Evolutionary conservation across 1,139 yeast genomes (phyloP).

Genomic region (Nakaseomyces uthaithaninus): DNA sequence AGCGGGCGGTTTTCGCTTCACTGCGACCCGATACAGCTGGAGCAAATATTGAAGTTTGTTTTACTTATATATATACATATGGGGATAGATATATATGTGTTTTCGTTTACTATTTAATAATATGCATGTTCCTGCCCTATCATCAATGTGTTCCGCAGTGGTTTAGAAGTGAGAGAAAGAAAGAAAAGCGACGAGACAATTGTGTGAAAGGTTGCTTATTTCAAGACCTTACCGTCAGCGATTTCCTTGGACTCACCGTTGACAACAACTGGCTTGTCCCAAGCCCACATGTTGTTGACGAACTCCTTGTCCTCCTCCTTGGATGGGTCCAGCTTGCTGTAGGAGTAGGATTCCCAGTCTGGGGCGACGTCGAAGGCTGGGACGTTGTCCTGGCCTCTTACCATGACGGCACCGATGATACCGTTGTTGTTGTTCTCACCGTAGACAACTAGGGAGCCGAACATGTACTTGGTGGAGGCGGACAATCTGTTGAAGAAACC

Average conservation of each 20-base stretch:
- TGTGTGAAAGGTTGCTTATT: constrained; percentile 36
- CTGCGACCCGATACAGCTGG: too few species aligned
- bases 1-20: too few species aligned
- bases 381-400: constrained; percentile 84
- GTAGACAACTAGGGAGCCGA: constrained; percentile 88
- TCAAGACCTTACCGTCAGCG: constrained; percentile 77
- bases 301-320: constrained; percentile 55
- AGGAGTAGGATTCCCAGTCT: constrained; percentile 85
- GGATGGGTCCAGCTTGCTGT: constrained; percentile 57
- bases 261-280: constrained; percentile 65
- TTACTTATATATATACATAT: too few species aligned
- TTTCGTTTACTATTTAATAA: too few species aligned
- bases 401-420: constrained; percentile 87
- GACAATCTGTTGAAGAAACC: constrained; percentile 96
- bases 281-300: constrained; percentile 67
- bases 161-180: constrained; percentile 6
- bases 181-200: not conserved
- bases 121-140: too few species aligned
- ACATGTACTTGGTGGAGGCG: constrained; percentile 88
- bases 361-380: constrained; percentile 99
- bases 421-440: constrained; percentile 99
- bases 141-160: too few species aligned
- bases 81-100: too few species aligned
- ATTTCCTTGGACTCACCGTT: constrained; percentile 59
- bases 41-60: too few species aligned